Conservation (phyloP, 345 rosid species). For the Corchorus olitorius region DNA sequence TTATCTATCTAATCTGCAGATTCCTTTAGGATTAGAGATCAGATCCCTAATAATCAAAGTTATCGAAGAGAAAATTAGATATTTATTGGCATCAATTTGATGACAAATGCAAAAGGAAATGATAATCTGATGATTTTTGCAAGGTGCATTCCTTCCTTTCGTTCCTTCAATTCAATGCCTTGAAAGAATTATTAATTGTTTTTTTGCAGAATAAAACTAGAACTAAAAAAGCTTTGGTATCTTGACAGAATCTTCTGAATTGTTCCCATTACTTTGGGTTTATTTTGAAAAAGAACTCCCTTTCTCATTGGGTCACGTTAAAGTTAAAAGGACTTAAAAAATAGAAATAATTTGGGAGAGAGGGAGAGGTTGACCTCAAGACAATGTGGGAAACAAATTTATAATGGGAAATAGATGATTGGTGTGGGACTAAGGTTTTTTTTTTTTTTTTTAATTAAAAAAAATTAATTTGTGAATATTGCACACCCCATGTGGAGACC, state of each 20-base stretch:
- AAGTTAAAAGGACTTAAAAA: neutral
- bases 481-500: conserved; percentile 50
- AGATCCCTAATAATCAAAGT: conserved; percentile 21
- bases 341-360: neutral
- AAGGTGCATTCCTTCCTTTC: neutral
- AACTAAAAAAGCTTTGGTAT: conserved; percentile 14
- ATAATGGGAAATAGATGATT: conserved; percentile 28
- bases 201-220: neutral
- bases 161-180: conserved; percentile 15
- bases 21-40: conserved; percentile 37
- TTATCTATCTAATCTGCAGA: conserved; percentile 18
- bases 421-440: conserved; percentile 27
- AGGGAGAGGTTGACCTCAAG: conserved; percentile 30
- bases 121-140: neutral
- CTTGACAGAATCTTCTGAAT: conserved; percentile 31
- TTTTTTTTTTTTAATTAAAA: neutral
- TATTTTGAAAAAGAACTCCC: neutral
- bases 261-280: conserved; percentile 24
- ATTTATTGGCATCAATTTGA: neutral
- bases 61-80: neutral
- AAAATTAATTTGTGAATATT: neutral
- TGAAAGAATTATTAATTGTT: neutral
- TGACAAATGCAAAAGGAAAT: conserved; percentile 2
- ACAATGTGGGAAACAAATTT: conserved; percentile 19
- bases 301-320: conserved; percentile 12